Base-by-base conservation (phyloP, 345 rosid species). In the Gossypium bickii region DNA sequence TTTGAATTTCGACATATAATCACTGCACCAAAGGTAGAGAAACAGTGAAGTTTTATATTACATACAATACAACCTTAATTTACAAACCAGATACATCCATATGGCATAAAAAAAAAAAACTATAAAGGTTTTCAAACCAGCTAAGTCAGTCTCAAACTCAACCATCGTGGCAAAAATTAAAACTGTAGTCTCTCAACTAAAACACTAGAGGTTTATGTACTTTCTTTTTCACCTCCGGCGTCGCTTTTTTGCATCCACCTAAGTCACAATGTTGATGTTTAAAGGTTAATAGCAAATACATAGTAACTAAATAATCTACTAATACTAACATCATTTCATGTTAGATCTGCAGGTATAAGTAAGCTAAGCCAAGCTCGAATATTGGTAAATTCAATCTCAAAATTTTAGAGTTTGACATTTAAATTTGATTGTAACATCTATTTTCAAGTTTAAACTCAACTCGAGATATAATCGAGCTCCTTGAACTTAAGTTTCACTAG, bases 201-300 rank as follows among this genome's bases (percentile, higher is more conserved):
- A 68, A 17, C 57, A 71, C 67, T 49, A 76, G 67, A 76, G 63
- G 64, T 57, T 69, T 41, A 70, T 71, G 18, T 27, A 4, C 48
- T 63, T 34, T 5, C 22, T 75, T 44, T 17, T 25, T 78, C 78
- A 79, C 78, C 91, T 59, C 63, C 63, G 38, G 4, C 16, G 63
- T 5, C 63, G 61, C 20, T 56, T 56, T 56, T 56, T 56, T 20
- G 60, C 20, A 56, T 57, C 61, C 62, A 57, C 62, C 62, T 57
- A 27, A 67, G 70, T 76, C 25, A 68, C 72, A 29, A 60, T 25
- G 65, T 71, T 11, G 44, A 58, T 51, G 25, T 57, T 27, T 27
- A 5, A 10, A 8, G 11, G 53, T 68, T 22, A 48, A 49, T 58
- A 12, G 12, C 63, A 24, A 59, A 52, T 17, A 29, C 45, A n/a